These are phyloP conservation scores for Kuraishia capsulata DNA, from an alignment of 805 yeast genomes.

Conservation along the genomic window DNA sequence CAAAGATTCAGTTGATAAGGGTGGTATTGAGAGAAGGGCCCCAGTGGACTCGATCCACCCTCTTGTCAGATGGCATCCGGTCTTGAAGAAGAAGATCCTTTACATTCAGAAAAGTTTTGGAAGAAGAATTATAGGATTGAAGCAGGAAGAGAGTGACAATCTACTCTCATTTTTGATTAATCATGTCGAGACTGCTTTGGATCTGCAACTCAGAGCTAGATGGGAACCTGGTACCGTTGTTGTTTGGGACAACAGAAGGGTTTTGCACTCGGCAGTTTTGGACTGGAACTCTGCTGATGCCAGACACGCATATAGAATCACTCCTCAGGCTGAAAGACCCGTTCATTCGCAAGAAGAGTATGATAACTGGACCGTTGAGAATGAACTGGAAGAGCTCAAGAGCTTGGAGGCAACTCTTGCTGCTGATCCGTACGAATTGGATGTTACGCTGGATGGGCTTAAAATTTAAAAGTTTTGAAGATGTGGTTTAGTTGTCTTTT, in stretches of 20 bases:
- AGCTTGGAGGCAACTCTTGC: background rate
- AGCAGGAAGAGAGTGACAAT: constrained; percentile 60
- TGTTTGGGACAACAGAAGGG: constrained; percentile 73
- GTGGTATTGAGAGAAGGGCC: constrained; percentile 60
- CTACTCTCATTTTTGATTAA: constrained; percentile 48
- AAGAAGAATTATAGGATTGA: constrained; percentile 61
- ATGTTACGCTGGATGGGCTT: background rate
- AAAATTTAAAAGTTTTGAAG: background rate
- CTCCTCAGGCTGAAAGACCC: constrained; percentile 6
- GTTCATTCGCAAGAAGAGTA: constrained; percentile 4
- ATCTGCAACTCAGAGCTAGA: constrained; percentile 58
- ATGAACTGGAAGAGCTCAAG: constrained; percentile 8
- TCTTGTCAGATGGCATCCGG: constrained; percentile 65
- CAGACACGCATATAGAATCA: constrained; percentile 9
- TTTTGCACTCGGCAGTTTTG: constrained; percentile 57
- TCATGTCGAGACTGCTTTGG: constrained; percentile 43
- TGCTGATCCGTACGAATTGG: constrained; percentile 1
- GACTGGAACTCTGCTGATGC: constrained; percentile 60
- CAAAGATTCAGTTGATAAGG: constrained; percentile 37
- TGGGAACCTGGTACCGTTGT: constrained; percentile 70
- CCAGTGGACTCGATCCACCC: constrained; percentile 62
- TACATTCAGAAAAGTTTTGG: constrained; percentile 55
- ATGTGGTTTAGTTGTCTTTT: background rate
- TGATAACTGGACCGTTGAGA: constrained; percentile 13
- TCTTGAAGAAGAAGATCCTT: constrained; percentile 50